Evolutionary conservation across 192 early-diverging fungal genomes (phyloP), one percentile per base, ranked within the genome.

Genomic region (Rhizophagus clarus): DNA sequence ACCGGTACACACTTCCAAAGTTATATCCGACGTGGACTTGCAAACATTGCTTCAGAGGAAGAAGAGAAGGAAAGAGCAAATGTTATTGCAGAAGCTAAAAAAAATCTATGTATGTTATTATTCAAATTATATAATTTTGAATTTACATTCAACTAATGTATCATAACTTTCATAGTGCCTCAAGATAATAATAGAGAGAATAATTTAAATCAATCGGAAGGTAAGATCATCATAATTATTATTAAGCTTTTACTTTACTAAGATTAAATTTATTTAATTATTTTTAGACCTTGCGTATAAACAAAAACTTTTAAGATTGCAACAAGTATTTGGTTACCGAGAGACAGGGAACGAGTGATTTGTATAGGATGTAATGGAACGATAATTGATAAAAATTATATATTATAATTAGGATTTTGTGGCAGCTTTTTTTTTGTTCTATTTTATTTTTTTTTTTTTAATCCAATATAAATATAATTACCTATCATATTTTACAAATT

Each of bases 1-100:
- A 91, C 92, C 10, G 93, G 93, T 22, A 85, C 84, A 4, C 93
- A 90, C 77, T 94, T 94, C 76, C 90, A 92, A 81, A 88, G 88
- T 61, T 96, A 94, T 80, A 96, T 95, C 40, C 85, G 89, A 69
- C 85, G 94, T 37, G 94, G 88, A 9, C 84, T 94, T 31, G 83
- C 83, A 28, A 88, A 90, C 45, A 66, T 92, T 76, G 91, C 86
- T 9, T 84, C 87, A 14, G 88, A 91, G 47, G 90, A 89, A 47
- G 81, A 81, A 73, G 74, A 87, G 37, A 79, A 79, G 51, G 31
- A 51, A 67, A 26, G 63, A 67, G 63, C 63, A 5, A 77, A 51
- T 61, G 40, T 47, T 22, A 32, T 79, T 17, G 77, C 47, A 6
- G 77, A 79, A 79, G 67, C 22, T 60, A 79, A 71, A 61, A 70